phyloP scores from a whole-genome alignment of 75 land plant species.

The Picea sitchensis region DNA sequence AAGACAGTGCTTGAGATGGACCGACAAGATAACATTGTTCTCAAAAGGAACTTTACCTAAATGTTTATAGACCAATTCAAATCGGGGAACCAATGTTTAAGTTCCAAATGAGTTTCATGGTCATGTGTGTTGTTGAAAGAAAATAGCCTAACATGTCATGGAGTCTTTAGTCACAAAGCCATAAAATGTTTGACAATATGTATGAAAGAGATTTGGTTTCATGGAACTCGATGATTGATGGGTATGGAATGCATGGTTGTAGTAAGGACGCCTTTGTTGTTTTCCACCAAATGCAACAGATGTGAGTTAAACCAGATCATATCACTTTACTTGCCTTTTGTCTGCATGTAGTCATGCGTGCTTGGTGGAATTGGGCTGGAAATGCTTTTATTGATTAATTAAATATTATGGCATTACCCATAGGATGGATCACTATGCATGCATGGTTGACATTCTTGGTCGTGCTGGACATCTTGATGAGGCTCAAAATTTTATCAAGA shows the following conservation, averaged over 20 bases:
- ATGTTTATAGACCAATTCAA: too few relatives aligned
- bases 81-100: too few relatives aligned
- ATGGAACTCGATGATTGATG: conserved; percentile 62
- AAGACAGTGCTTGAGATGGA: too few relatives aligned
- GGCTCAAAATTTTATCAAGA: conserved; percentile 36
- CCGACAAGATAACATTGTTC: too few relatives aligned
- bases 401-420: conserved; percentile 29
- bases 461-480: conserved; percentile 45
- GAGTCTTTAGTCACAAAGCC: too few relatives aligned
- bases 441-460: conserved; percentile 59
- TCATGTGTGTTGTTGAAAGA: too few relatives aligned
- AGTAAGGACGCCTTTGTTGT: not conserved
- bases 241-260: conserved; percentile 37
- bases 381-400: conserved; percentile 30
- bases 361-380: conserved; percentile 28
- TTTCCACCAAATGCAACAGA: conserved; percentile 34
- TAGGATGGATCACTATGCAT: conserved; percentile 35
- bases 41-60: too few relatives aligned
- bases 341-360: conserved; percentile 43
- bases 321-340: conserved; percentile 36
- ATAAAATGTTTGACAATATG: conserved; percentile 49
- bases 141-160: too few relatives aligned
- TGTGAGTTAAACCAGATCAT: conserved; percentile 35
- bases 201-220: conserved; percentile 43
- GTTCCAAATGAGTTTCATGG: too few relatives aligned